Evolutionary conservation across 2,329 filamentous ascomycete genomes (phyloP).

Genomic region (Xylariales sp.): DNA sequence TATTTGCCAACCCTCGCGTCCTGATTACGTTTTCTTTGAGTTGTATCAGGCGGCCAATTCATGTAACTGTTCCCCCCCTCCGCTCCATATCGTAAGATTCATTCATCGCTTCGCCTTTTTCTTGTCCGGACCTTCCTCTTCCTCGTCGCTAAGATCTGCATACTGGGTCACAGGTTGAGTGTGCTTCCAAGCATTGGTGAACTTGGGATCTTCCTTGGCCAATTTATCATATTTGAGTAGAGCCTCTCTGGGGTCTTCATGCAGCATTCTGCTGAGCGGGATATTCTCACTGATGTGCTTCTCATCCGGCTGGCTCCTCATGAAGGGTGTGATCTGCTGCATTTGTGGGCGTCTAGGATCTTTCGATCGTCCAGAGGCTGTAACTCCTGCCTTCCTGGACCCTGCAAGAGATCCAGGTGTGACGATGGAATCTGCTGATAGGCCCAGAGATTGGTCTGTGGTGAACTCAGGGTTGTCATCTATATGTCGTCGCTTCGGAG

Average conservation of each 20-base stretch:
- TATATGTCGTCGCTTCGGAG: constrained; percentile 90
- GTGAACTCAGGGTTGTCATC: constrained; percentile 89
- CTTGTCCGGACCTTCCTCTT: constrained; percentile 67
- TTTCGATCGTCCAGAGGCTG: constrained; percentile 68
- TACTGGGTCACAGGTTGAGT: constrained; percentile 93
- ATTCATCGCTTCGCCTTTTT: constrained; percentile 53
- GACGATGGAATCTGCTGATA: constrained; percentile 80
- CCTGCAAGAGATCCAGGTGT: constrained; percentile 58
- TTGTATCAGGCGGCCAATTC: too few relatives aligned
- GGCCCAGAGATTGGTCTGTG: constrained; percentile 73
- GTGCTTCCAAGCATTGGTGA: constrained; percentile 87
- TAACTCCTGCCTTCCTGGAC: constrained; percentile 63
- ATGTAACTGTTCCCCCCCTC: too few relatives aligned
- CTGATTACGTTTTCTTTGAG: too few relatives aligned
- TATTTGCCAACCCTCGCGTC: too few relatives aligned
- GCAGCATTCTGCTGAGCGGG: constrained; percentile 84
- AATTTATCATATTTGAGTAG: constrained; percentile 92
- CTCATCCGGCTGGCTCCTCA: constrained; percentile 84
- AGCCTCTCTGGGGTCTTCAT: constrained; percentile 93
- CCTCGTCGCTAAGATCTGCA: constrained; percentile 82
- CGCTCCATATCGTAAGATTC: too few relatives aligned
- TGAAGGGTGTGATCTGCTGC: constrained; percentile 81
- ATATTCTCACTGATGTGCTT: constrained; percentile 86
- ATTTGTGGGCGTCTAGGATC: constrained; percentile 85
- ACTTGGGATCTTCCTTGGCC: constrained; percentile 87